A percentile compares a stretch with the other conserved stretches of the same genome.
phyloP scores from a whole-genome alignment of 2,329 filamentous ascomycete species.

The Aspergillus unguis region DNA sequence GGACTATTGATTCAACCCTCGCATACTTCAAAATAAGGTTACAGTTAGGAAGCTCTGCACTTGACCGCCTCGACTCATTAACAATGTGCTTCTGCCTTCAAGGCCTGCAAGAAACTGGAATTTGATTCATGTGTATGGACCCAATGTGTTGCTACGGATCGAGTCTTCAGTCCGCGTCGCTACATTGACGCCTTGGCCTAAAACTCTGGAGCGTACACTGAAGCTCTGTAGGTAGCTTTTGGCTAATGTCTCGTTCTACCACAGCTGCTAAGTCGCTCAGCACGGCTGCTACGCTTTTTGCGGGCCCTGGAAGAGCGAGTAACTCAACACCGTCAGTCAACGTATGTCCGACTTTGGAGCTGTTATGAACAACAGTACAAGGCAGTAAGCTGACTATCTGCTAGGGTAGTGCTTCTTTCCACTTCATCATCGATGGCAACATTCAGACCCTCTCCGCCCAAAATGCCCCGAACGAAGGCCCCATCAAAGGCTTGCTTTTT shows the following conservation, averaged over 20 bases:
- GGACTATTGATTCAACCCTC: slow-evolving; percentile 13
- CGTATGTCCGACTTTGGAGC: slow-evolving; percentile 27
- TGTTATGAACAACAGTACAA: not conserved
- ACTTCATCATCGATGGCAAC: slow-evolving; percentile 47
- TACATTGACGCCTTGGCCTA: not conserved
- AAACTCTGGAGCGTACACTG: not conserved
- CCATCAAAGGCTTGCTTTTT: slow-evolving; percentile 77
- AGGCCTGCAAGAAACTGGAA: not conserved
- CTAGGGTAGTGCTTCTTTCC: slow-evolving; percentile 34
- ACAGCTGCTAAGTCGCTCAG: slow-evolving; percentile 26
- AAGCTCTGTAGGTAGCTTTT: not conserved
- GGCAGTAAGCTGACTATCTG: not conserved
- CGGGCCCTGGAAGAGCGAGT: slow-evolving; percentile 30
- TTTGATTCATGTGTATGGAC: slow-evolving; percentile 9
- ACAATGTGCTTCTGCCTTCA: slow-evolving; percentile 6
- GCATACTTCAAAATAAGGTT: slow-evolving; percentile 1
- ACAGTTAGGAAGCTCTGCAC: not conserved
- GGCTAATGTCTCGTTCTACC: slow-evolving; percentile 18
- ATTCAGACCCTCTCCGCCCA: slow-evolving; percentile 74
- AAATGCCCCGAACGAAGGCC: slow-evolving; percentile 58
- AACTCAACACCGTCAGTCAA: slow-evolving; percentile 33
- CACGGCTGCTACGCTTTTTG: slow-evolving; percentile 36
- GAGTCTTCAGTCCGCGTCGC: not conserved
- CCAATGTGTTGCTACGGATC: slow-evolving; percentile 2
- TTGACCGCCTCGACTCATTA: slow-evolving; percentile 3